These are phyloP conservation scores for Buddleja alternifolia DNA, from an alignment of 257 asterid species.

Conservation along the genomic window DNA sequence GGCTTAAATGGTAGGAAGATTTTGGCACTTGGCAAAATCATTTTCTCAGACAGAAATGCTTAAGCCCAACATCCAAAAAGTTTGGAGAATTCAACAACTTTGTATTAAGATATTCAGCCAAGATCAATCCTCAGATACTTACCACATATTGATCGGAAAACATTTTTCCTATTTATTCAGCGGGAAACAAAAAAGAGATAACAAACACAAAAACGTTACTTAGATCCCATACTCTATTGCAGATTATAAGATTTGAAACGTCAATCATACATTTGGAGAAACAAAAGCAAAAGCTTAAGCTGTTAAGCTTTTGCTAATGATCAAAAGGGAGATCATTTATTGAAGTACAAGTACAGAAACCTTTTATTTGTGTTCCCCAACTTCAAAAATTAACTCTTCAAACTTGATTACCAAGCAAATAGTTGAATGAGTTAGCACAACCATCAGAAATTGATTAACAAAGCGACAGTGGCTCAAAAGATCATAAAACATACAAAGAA, in stretches of 20 bases:
- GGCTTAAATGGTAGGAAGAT: not conserved
- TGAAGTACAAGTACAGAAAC: not conserved
- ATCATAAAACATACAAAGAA: constrained; percentile 10
- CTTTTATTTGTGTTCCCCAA: constrained; percentile 1
- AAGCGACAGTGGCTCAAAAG: constrained; percentile 14
- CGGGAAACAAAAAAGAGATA: not conserved
- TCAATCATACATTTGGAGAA: constrained; percentile 5
- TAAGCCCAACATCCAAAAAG: not conserved
- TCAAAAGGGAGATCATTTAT: not conserved
- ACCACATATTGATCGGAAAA: not conserved
- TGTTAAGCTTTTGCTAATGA: not conserved
- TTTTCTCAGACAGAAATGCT: not conserved
- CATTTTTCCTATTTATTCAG: not conserved
- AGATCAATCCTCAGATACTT: not conserved
- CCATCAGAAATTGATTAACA: constrained; percentile 6
- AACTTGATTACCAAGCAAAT: constrained; percentile 8
- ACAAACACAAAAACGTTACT: not conserved
- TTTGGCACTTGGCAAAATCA: not conserved
- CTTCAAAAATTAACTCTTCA: constrained; percentile 13
- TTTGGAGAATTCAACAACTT: not conserved
- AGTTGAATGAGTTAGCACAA: constrained; percentile 21
- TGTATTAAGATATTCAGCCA: not conserved
- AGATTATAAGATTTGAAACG: not conserved
- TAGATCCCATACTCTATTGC: not conserved
- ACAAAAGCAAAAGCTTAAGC: not conserved